These are phyloP conservation scores for Peribolospora baueri DNA, from an alignment of 768 basidiomycete species.

Conservation along the genomic window DNA sequence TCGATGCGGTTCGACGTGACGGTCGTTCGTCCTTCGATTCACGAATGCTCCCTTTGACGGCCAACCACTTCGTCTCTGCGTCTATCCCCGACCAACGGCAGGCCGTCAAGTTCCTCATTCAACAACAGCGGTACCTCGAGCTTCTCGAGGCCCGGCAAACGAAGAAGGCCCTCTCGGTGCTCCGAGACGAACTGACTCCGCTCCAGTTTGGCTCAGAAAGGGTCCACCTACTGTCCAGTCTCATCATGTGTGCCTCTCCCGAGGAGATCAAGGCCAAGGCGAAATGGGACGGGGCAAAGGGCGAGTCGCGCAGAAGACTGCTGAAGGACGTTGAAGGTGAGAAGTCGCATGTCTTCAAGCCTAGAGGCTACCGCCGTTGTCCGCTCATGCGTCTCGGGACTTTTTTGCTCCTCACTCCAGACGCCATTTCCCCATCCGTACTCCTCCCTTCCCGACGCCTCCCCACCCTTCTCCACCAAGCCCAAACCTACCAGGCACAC, in stretches of 20 bases:
- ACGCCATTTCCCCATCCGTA: slow-evolving; percentile 62
- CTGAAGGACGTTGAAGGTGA: slow-evolving; percentile 61
- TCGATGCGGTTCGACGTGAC: not conserved
- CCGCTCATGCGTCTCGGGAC: not conserved
- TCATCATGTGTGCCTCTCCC: slow-evolving; percentile 76
- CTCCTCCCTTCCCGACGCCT: slow-evolving; percentile 87
- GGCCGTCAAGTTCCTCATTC: slow-evolving; percentile 44
- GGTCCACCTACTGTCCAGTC: slow-evolving; percentile 64
- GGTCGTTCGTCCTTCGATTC: not conserved
- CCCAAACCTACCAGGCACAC: slow-evolving; percentile 50
- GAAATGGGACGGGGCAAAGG: slow-evolving; percentile 69
- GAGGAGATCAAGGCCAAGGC: slow-evolving; percentile 59
- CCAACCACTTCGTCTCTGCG: slow-evolving; percentile 23
- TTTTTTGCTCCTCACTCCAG: slow-evolving; percentile 23
- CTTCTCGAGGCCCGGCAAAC: slow-evolving; percentile 57
- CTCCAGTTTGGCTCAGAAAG: slow-evolving; percentile 53
- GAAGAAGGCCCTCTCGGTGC: slow-evolving; percentile 54
- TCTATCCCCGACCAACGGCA: slow-evolving; percentile 25
- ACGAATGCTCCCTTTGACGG: not conserved
- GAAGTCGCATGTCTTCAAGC: not conserved
- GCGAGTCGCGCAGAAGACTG: slow-evolving; percentile 48
- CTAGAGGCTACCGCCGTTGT: not conserved
- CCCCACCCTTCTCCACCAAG: slow-evolving; percentile 59
- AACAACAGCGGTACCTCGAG: slow-evolving; percentile 89
- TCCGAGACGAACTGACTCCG: slow-evolving; percentile 72